Percentiles rank a stretch among this genome's conserved stretches.
These are phyloP conservation scores for Penicillium chermesinum DNA, from an alignment of 495 filamentous ascomycete genomes.

Conservation along the genomic window DNA sequence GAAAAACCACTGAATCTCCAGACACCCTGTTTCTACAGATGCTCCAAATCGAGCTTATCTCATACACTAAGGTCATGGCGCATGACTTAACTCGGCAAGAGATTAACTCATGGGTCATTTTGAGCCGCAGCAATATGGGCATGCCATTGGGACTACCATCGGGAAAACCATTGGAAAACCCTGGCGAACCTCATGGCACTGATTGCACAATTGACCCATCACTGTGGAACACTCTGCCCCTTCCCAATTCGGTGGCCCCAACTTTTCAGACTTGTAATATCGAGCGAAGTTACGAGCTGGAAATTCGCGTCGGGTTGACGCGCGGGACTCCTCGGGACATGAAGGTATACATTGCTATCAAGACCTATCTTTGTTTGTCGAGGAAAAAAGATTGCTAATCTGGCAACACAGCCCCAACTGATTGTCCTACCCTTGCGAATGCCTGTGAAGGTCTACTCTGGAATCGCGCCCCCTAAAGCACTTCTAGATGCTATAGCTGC, in stretches of 20 bases:
- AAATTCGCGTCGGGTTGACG: slow-evolving; percentile 70
- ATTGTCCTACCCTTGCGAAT: slow-evolving; percentile 72
- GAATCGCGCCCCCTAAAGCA: slow-evolving; percentile 73
- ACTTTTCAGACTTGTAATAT: slow-evolving; percentile 89
- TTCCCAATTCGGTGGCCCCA: slow-evolving; percentile 82
- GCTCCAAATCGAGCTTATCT: slow-evolving; percentile 74
- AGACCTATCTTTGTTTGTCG: slow-evolving; percentile 4
- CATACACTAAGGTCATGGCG: slow-evolving; percentile 70
- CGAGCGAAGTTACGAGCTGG: slow-evolving; percentile 71
- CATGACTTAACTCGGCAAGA: slow-evolving; percentile 65
- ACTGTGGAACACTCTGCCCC: slow-evolving; percentile 61
- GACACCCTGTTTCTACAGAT: slow-evolving; percentile 68
- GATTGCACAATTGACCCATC: slow-evolving; percentile 60
- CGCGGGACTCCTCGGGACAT: slow-evolving; percentile 47
- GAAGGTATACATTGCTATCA: slow-evolving; percentile 40
- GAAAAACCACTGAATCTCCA: slow-evolving; percentile 59
- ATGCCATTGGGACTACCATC: slow-evolving; percentile 61
- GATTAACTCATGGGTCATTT: slow-evolving; percentile 60
- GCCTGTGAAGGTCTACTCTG: slow-evolving; percentile 79
- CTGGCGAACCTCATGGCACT: slow-evolving; percentile 54
- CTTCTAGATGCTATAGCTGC: slow-evolving; percentile 63
- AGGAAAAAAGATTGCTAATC: slow-evolving; percentile 10
- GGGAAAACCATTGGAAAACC: slow-evolving; percentile 52
- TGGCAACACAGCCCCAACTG: slow-evolving; percentile 51
- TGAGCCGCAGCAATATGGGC: slow-evolving; percentile 62